Conservation (phyloP, 345 rosid genomes). For the Zanthoxylum bungeanum region DNA sequence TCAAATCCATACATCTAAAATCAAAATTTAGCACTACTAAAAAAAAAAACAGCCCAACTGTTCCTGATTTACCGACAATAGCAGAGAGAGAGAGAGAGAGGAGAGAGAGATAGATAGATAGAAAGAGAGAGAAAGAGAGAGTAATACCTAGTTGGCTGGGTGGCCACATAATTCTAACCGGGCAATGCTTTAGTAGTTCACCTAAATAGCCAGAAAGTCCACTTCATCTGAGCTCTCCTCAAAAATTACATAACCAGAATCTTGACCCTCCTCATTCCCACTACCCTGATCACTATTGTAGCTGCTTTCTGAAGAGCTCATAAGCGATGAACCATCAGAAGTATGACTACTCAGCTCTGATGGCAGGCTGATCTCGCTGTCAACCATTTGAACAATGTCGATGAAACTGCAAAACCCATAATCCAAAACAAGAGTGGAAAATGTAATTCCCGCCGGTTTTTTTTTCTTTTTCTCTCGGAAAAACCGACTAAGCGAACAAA, state of each 20-base stretch:
- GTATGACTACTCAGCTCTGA: constrained; percentile 36
- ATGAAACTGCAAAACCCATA: constrained; percentile 51
- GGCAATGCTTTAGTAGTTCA: constrained; percentile 11
- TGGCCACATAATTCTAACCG: constrained; percentile 3
- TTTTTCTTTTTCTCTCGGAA: background rate
- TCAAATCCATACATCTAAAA: background rate
- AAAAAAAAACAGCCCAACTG: too few species aligned
- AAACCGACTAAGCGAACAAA: background rate
- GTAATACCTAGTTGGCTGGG: constrained; percentile 22
- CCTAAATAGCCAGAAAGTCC: constrained; percentile 43
- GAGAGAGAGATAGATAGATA: too few species aligned
- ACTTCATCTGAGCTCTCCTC: constrained; percentile 73
- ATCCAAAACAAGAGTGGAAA: constrained; percentile 10
- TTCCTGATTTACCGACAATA: background rate
- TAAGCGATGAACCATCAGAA: constrained; percentile 43
- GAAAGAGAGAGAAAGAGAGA: too few species aligned
- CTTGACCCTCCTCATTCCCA: constrained; percentile 59
- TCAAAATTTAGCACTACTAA: too few species aligned
- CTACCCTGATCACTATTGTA: constrained; percentile 67
- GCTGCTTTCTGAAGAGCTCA: constrained; percentile 61
- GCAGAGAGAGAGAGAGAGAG: too few species aligned
- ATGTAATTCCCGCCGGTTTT: constrained; percentile 11
- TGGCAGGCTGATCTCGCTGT: constrained; percentile 44
- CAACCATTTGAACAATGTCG: constrained; percentile 55
- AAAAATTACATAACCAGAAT: constrained; percentile 38